Evolutionary conservation across 2,329 filamentous ascomycete genomes (phyloP), one percentile per base, ranked within the genome.

Genomic region (Pseudodiploospora longispora): DNA sequence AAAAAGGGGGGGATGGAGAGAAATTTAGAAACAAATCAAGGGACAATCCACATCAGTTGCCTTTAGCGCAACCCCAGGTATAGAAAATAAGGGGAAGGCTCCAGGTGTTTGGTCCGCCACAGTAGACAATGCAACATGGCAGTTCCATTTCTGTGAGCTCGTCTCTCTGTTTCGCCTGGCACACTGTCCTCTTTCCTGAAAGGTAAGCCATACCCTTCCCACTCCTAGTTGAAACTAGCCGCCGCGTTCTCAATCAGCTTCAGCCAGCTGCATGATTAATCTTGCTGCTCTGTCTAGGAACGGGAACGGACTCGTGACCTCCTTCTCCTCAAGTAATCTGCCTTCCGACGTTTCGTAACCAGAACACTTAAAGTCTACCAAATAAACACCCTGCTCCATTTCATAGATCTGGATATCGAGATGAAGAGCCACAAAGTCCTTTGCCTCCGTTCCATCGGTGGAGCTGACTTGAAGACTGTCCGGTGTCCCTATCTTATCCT

Each of bases 341-440:
- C 91, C 83, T 44, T 93, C 73, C 9, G 71, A 59, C 38, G 76
- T 87, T 68, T 98, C 93, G 66, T 98, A 98, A 19, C 93, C 93
- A 10, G 93, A 90, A 63, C 91, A 97, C 63, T 96, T 97, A 74
- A 98, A 98, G 63, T 98, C 93, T 40, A 98, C 93, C 50, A 98
- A 83, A 64, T 91, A 97, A 52, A 93, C 91, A 44, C 87, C 85
- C 46, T 82, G 81, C 63, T 97, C 91, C 71, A 97, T 89, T 59
- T 89, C 85, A 65, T 96, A 96, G 41, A 96, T 83, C 62, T 96
- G 93, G 51, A 98, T 96, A 52, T 95, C 90, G 61, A 98, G 81
- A 60, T 95, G 93, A 58, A 97, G 85, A 60, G 86, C 91, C n/a
- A 94, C 82, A 44, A 85, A 85, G 51, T 88, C 80, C 42, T 65